These are phyloP conservation scores for Lenwebbia sp. DNA, from an alignment of 345 rosid species.

Conservation along the genomic window DNA sequence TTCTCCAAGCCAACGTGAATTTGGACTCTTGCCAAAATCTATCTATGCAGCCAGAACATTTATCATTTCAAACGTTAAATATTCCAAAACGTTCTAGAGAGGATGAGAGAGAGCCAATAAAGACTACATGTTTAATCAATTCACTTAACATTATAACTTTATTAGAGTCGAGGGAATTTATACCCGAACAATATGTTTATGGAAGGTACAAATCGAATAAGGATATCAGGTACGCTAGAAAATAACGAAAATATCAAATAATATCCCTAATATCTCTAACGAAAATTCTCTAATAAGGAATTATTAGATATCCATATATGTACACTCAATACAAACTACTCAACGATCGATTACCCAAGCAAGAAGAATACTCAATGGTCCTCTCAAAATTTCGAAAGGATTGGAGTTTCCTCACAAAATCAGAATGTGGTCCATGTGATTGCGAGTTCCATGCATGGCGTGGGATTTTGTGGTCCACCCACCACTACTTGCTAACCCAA, in stretches of 20 bases:
- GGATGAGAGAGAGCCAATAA: not conserved
- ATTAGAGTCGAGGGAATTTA: no score
- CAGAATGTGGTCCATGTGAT: not conserved
- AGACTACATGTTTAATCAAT: not conserved
- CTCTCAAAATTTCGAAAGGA: not conserved
- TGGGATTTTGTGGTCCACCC: not conserved
- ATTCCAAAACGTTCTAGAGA: not conserved
- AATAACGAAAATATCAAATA: not conserved
- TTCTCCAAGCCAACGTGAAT: not conserved
- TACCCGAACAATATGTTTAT: not conserved
- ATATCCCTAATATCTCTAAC: not conserved
- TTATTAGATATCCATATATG: no score
- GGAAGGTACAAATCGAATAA: not conserved
- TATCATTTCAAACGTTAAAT: not conserved
- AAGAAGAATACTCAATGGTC: not conserved
- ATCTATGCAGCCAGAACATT: not conserved
- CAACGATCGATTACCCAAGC: not conserved
- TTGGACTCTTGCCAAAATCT: not conserved
- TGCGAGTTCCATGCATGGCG: not conserved
- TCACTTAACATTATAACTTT: not conserved
- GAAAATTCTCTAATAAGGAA: not conserved
- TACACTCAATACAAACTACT: not conserved
- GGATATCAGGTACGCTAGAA: not conserved
- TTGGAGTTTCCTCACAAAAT: not conserved
- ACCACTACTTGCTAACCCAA: not conserved